phyloP scores from a whole-genome alignment of 768 basidiomycete species.

The Mycena venus region DNA sequence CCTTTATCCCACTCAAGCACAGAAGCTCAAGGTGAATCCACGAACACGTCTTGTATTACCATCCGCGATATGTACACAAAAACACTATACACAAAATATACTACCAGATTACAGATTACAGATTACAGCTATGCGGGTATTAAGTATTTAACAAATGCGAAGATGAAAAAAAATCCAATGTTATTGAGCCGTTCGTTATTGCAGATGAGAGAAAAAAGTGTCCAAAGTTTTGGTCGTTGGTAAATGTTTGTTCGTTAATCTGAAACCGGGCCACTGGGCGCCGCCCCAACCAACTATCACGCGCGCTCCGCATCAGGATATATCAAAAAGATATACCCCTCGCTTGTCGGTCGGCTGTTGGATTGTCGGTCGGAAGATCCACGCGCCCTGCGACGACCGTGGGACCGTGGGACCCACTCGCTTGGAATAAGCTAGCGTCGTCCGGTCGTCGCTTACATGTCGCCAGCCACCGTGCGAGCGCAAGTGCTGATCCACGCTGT shows the following conservation, averaged over 20 bases:
- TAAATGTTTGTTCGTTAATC: not conserved
- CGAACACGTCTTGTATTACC: not conserved
- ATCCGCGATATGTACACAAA: not conserved
- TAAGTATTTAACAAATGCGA: not conserved
- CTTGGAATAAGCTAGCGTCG: not conserved
- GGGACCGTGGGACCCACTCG: not conserved
- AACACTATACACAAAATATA: not conserved
- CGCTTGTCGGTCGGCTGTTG: not conserved
- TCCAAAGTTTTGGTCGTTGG: too few relatives aligned
- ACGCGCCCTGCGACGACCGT: not conserved
- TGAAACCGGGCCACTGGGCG: too few relatives aligned
- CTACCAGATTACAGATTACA: conserved; percentile 6
- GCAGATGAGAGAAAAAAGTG: too few relatives aligned
- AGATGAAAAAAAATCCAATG: not conserved
- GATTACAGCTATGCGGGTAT: not conserved
- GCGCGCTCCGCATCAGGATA: too few relatives aligned
- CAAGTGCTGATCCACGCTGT: not conserved
- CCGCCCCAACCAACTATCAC: not conserved
- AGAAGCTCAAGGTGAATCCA: not conserved
- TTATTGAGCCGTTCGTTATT: too few relatives aligned
- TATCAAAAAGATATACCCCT: not conserved
- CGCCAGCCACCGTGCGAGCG: not conserved
- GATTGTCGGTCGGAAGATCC: not conserved
- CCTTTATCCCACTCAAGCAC: too few relatives aligned
- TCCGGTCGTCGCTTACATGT: not conserved